phyloP scores from a whole-genome alignment of 208 protist species.

The Trypanosomatidae sp. region DNA sequence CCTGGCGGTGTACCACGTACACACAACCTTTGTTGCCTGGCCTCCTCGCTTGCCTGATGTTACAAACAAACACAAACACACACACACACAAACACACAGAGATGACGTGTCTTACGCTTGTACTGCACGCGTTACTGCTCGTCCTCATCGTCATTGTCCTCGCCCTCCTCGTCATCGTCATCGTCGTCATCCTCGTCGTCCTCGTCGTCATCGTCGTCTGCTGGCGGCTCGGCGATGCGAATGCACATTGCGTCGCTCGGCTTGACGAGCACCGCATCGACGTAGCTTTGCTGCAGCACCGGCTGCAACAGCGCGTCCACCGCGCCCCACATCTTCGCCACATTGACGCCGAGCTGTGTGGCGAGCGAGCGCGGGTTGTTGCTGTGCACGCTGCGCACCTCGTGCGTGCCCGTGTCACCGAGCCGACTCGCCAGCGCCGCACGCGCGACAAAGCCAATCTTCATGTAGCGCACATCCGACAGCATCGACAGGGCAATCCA shows the following conservation, averaged over 20 bases:
- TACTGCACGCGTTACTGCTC: too few relatives aligned
- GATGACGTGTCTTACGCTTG: too few relatives aligned
- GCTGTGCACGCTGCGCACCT: constrained; percentile 45
- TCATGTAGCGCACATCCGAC: constrained; percentile 51
- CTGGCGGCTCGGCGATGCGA: constrained; percentile 26
- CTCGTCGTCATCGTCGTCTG: constrained; percentile 65
- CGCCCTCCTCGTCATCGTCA: constrained; percentile 24
- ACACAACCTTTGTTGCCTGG: too few relatives aligned
- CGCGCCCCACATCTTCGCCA: constrained; percentile 69
- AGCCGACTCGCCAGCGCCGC: constrained; percentile 16
- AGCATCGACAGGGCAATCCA: constrained; percentile 78
- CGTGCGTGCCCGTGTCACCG: constrained; percentile 25
- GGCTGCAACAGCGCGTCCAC: constrained; percentile 50
- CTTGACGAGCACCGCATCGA: constrained; percentile 47
- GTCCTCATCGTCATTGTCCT: constrained; percentile 32
- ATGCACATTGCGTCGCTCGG: constrained; percentile 26
- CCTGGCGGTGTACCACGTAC: too few relatives aligned
- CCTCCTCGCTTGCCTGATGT: too few relatives aligned
- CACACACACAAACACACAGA: too few relatives aligned
- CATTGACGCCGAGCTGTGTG: constrained; percentile 47
- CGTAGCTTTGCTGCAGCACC: constrained; percentile 30
- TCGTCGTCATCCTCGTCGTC: constrained; percentile 53
- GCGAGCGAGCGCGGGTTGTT: constrained; percentile 33
- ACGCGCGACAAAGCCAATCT: constrained; percentile 72
- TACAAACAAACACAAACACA: too few relatives aligned